Percentiles rank a stretch among this genome's conserved stretches.
Evolutionary conservation across 2,329 filamentous ascomycete genomes (phyloP).

Genomic region (Alternaria sp.): DNA sequence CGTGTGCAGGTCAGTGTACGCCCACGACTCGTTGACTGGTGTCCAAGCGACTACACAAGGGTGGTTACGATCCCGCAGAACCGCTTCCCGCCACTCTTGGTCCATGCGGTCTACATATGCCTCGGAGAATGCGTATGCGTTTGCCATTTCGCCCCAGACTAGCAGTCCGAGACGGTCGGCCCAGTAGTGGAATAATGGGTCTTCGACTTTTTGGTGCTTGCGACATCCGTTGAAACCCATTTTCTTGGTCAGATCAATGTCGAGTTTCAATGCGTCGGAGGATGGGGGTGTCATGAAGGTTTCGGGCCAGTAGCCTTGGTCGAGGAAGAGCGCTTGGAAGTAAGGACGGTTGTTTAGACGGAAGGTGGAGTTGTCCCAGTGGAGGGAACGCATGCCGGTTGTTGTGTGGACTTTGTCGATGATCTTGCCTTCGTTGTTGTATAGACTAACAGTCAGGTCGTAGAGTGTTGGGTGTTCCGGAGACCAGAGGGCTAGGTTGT

Average conservation of each 20-base stretch:
- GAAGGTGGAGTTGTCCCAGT: slow-evolving; percentile 69
- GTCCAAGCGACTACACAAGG: slow-evolving; percentile 72
- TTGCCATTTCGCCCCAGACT: slow-evolving; percentile 72
- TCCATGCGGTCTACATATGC: slow-evolving; percentile 69
- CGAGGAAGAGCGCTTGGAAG: slow-evolving; percentile 68
- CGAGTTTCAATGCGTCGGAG: slow-evolving; percentile 56
- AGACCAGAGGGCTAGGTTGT: slow-evolving; percentile 69
- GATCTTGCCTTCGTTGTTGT: slow-evolving; percentile 48
- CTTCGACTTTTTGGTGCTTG: slow-evolving; percentile 72
- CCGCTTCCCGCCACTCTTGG: slow-evolving; percentile 69
- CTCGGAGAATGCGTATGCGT: slow-evolving; percentile 68
- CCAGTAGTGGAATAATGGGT: slow-evolving; percentile 68
- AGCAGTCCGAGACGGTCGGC: slow-evolving; percentile 68
- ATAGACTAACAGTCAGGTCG: slow-evolving; percentile 63
- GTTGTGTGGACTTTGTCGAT: slow-evolving; percentile 68
- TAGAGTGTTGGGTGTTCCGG: slow-evolving; percentile 67
- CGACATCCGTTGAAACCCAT: slow-evolving; percentile 72
- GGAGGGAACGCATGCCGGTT: slow-evolving; percentile 67
- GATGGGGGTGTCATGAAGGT: slow-evolving; percentile 68
- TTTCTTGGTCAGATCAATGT: slow-evolving; percentile 65
- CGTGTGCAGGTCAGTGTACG: slow-evolving; percentile 66
- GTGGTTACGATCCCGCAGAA: slow-evolving; percentile 71
- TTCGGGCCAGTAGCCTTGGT: slow-evolving; percentile 71
- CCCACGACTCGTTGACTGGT: slow-evolving; percentile 71
- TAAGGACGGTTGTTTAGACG: slow-evolving; percentile 66